Percentiles rank a stretch among this genome's conserved stretches.
These are phyloP conservation scores for Petunia axillaris DNA, from an alignment of 257 asterid species.

Conservation along the genomic window DNA sequence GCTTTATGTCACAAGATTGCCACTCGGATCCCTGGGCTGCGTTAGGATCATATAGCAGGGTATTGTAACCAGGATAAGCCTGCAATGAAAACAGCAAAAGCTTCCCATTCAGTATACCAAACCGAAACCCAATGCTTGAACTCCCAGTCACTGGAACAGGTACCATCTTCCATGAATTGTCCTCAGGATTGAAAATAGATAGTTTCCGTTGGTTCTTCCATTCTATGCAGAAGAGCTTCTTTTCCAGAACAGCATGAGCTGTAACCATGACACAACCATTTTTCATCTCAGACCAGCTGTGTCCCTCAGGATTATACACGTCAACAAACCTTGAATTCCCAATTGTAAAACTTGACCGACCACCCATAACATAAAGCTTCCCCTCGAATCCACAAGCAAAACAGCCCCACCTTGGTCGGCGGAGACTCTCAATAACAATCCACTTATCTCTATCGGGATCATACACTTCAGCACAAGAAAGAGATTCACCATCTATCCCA, in stretches of 20 bases:
- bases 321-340: constrained; percentile 77
- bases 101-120: constrained; percentile 68
- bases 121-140: constrained; percentile 60
- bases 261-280: constrained; percentile 94
- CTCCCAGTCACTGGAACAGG: constrained; percentile 69
- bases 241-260: constrained; percentile 71
- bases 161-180: constrained; percentile 71
- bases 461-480: constrained; percentile 76
- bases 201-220: constrained; percentile 84
- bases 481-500: constrained; percentile 62
- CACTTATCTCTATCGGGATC: constrained; percentile 60
- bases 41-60: constrained; percentile 69
- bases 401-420: constrained; percentile 83
- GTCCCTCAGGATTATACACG: constrained; percentile 55
- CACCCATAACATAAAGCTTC: constrained; percentile 82
- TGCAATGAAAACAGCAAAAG: constrained; percentile 63
- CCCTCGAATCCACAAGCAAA: constrained; percentile 71
- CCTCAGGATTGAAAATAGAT: constrained; percentile 53
- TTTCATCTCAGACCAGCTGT: constrained; percentile 67
- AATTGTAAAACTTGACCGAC: constrained; percentile 80
- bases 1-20: constrained; percentile 61
- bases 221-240: constrained; percentile 75
- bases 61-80: constrained; percentile 50
- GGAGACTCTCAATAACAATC: constrained; percentile 62
- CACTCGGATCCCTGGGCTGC: constrained; percentile 70